Evolutionary conservation across 495 filamentous ascomycete genomes (phyloP), one percentile per base, ranked within the genome.

Genomic region (Hypomontagnella submonticulosa): DNA sequence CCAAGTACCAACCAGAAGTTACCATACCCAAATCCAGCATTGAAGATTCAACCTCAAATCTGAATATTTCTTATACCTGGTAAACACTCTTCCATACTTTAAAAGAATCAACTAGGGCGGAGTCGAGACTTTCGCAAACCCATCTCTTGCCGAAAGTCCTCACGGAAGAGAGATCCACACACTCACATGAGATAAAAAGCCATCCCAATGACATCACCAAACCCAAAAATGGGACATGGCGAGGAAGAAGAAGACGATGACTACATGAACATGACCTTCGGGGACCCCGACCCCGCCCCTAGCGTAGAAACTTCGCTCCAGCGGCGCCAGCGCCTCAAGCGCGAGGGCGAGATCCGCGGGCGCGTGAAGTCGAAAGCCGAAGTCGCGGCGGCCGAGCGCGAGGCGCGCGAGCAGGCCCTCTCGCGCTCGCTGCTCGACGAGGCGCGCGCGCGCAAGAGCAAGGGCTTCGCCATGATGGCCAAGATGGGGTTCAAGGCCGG

Each of bases 401-500:
- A 81, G 36, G 85, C 83, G 19, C 90, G 92, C 41, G 92, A 98
- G 73, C 84, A 81, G 40, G 92, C 89, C 4, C 84, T 97, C 12
- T 79, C 86, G 1, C 88, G 79, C 11, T 89, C 88, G n/a, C 81
- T 97, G 20, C 78, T 91, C 12, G 61, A 64, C 7, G 48, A 49
- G 7, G 81, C 83, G 46, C 62, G 57, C 20, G 75, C 77, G 12
- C 44, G 71, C 20, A 79, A 81, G 50, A 89, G 84, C 76, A 99
- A 97, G 75, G 95, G 95, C 2, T 87, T 93, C 55, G 82, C 90
- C 57, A 97, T 99, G 92, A 95, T 99, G 93, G 88, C 91, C n/a
- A 92, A 89, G 75, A 89, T 99, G 80, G 95, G 95, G 5, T 99
- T 93, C 77, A 89, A 86, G 61, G 90, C 90, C 11, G 85, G 86